Conservation (phyloP, 129 eudicot species). For the Pseudognaphalium luteoalbum region DNA sequence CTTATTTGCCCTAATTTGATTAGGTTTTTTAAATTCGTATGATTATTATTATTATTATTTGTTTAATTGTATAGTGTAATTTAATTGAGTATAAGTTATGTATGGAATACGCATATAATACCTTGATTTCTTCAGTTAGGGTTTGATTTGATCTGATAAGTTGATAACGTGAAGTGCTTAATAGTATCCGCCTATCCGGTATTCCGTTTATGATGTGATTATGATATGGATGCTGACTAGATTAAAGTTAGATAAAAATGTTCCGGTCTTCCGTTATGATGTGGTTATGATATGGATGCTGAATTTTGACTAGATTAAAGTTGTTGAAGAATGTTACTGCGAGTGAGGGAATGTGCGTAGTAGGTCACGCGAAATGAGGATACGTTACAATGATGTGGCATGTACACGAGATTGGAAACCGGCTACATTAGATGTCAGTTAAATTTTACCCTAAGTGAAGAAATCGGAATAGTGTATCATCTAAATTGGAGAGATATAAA, state of each 20-base stretch:
- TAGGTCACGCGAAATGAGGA: background rate
- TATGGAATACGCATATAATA: too few species aligned
- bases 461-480: too few species aligned
- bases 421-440: background rate
- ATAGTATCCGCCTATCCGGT: too few species aligned
- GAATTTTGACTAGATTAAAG: background rate
- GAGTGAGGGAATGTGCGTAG: background rate
- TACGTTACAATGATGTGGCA: background rate
- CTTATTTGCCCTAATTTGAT: constrained; percentile 13
- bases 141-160: background rate
- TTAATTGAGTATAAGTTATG: background rate
- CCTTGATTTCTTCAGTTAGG: background rate
- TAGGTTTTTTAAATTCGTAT: background rate
- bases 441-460: background rate
- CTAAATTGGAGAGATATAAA: background rate
- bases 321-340: background rate
- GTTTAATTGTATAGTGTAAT: background rate
- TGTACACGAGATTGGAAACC: background rate
- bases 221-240: background rate
- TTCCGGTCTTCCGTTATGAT: too few species aligned
- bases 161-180: background rate
- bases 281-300: background rate
- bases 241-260: too few species aligned
- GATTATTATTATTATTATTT: background rate
- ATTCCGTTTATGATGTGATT: background rate